Conservation (phyloP, 176 grass and related monocot species). For the Cenchrus fungigraminus region DNA sequence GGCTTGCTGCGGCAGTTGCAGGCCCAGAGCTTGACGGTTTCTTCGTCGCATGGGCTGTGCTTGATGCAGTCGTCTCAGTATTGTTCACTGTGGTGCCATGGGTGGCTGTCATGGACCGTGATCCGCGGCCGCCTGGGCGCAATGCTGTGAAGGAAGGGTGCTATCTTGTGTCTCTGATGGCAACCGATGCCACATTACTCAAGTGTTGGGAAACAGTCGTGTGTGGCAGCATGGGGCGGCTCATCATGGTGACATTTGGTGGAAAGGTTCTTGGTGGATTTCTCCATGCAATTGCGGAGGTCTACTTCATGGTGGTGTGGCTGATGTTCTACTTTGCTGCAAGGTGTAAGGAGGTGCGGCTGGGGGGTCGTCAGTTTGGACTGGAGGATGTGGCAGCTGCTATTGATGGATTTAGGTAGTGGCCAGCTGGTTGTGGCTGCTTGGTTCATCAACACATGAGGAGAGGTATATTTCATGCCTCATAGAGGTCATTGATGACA, state of each 20-base stretch:
- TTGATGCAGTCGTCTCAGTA: constrained; percentile 77
- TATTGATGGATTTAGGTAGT: constrained; percentile 62
- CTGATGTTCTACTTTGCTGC: constrained; percentile 75
- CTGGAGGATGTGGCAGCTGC: constrained; percentile 78
- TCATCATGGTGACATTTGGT: constrained; percentile 59
- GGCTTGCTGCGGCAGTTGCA: constrained; percentile 48
- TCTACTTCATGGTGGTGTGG: constrained; percentile 99
- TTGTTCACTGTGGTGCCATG: constrained; percentile 89
- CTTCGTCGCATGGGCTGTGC: constrained; percentile 76
- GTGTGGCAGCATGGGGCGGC: constrained; percentile 74
- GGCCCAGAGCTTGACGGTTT: constrained; percentile 66
- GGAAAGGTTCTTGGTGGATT: constrained; percentile 75
- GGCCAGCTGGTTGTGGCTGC: not conserved
- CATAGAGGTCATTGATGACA: constrained; percentile 18
- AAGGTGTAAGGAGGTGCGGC: constrained; percentile 64
- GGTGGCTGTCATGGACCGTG: constrained; percentile 87
- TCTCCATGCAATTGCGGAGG: constrained; percentile 64
- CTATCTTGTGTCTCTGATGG: constrained; percentile 77
- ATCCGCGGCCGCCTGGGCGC: constrained; percentile 59
- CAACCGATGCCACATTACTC: constrained; percentile 73
- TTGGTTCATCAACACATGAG: constrained; percentile 11
- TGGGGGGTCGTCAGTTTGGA: constrained; percentile 74
- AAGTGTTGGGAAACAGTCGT: constrained; percentile 84
- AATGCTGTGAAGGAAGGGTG: constrained; percentile 91
- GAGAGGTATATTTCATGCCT: constrained; percentile 50